These are phyloP conservation scores for Fusarium protoensiforme DNA, from an alignment of 2,329 filamentous ascomycete genomes.

Conservation along the genomic window DNA sequence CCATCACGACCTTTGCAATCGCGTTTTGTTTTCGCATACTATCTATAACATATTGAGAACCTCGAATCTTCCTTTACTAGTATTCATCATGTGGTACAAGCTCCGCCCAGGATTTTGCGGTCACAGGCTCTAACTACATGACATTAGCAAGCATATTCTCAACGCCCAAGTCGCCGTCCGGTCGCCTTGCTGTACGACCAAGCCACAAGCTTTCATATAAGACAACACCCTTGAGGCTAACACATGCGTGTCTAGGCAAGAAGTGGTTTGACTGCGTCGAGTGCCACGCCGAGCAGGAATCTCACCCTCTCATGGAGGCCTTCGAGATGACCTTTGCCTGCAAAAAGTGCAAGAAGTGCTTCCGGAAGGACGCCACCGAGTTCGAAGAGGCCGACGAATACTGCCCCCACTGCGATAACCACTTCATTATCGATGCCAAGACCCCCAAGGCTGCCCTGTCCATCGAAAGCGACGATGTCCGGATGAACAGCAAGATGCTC, in stretches of 20 bases:
- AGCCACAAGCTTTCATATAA: not conserved
- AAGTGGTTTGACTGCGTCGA: constrained; percentile 99
- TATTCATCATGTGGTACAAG: constrained; percentile 52
- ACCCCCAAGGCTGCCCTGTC: constrained; percentile 85
- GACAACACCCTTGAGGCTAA: not conserved
- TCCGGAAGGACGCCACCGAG: constrained; percentile 91
- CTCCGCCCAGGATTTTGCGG: not conserved
- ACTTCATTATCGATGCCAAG: constrained; percentile 91
- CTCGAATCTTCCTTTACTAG: not conserved
- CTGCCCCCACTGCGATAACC: constrained; percentile 99
- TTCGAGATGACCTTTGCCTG: constrained; percentile 95
- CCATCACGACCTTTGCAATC: not conserved
- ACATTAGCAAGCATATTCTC: constrained; percentile 89
- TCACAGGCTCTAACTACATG: constrained; percentile 8
- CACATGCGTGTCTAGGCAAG: constrained; percentile 65
- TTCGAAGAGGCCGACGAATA: constrained; percentile 99
- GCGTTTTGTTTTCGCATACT: not conserved
- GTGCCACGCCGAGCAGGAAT: constrained; percentile 86
- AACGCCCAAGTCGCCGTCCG: constrained; percentile 98
- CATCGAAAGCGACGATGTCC: constrained; percentile 90
- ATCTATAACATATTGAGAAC: not conserved
- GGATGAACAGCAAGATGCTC: constrained; percentile 89
- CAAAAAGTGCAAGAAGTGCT: constrained; percentile 99
- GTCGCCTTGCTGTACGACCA: constrained; percentile 86
- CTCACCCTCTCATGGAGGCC: constrained; percentile 79